Evolutionary conservation across 2,329 filamentous ascomycete genomes (phyloP).

Genomic region (Fusarium burgessii): DNA sequence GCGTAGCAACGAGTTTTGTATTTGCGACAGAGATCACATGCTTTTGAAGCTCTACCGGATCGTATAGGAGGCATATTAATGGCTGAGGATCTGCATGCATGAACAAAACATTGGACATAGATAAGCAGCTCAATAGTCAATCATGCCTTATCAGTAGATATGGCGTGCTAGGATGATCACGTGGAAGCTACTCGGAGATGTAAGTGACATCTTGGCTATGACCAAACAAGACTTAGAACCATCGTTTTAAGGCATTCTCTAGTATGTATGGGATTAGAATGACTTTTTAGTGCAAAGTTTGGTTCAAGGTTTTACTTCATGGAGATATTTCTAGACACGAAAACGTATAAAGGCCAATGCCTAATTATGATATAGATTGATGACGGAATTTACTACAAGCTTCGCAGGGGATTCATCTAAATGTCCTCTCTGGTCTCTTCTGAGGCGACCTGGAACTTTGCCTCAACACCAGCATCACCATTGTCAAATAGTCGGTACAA

Average conservation of each 20-base stretch:
- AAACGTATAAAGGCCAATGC: too few species aligned
- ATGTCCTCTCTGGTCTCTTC: not conserved
- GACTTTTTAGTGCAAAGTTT: too few species aligned
- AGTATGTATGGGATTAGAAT: too few species aligned
- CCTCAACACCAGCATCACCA: constrained; percentile 45
- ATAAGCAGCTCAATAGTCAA: not conserved
- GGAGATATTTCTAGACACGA: too few species aligned
- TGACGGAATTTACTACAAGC: too few species aligned
- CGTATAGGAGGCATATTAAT: constrained; percentile 40
- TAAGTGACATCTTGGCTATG: not conserved
- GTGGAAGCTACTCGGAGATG: not conserved
- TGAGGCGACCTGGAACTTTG: constrained; percentile 2
- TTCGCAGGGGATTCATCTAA: not conserved
- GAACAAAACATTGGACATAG: not conserved
- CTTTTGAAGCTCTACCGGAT: constrained; percentile 43
- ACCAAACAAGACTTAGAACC: too few species aligned
- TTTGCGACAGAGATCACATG: constrained; percentile 44
- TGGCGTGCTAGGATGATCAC: constrained; percentile 30
- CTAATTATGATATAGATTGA: too few species aligned
- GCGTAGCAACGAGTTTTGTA: constrained; percentile 47
- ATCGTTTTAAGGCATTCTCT: too few species aligned
- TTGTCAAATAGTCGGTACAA: constrained; percentile 46
- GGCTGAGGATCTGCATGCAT: not conserved
- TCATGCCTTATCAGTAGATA: constrained; percentile 9
- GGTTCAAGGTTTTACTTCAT: too few species aligned